Base-by-base conservation (phyloP, 2,329 filamentous ascomycete genomes). In the Elsinoe fawcettii region DNA sequence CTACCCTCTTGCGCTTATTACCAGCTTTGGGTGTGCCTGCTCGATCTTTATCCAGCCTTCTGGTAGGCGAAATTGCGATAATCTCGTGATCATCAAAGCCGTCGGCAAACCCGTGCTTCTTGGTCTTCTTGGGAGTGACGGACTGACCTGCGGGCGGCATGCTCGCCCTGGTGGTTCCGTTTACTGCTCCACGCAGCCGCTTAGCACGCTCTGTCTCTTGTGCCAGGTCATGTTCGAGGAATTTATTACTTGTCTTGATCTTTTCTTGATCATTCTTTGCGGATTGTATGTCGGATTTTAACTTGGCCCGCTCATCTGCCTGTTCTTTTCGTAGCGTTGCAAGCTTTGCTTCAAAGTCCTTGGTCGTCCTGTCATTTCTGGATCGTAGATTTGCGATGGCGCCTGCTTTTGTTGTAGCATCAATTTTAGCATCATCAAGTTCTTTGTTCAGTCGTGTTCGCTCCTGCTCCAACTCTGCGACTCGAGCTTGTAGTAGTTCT, bases 301-400 rank as follows among this genome's bases (percentile, higher is more conserved):
- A 79, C 64, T 80, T 83, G 4, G 80, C 80, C 8, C 83, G 58
- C 61, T 86, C 80, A 53, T 90, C 86, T 1, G 78, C 78, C 63
- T 84, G 82, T 60, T 80, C 71, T 62, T 84, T 84, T 63, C 82
- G 83, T 57, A 88, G 73, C 5, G 79, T 76, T 18, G 77, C 72
- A 22, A 91, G 69, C 63, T 85, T 79, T 22, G 79, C 77, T 51
- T 88, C 82, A 65, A 86, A 81, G 47, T 84, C 79, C 54, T 81
- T 80, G 14, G 77, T 75, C 0, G 77, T 74, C 64, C 82, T 85
- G 51, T 85, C 80, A 39, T 83, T 78, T 59, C 88, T 88, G 59
- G 81, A 80, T 32, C 88, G 82, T n/a, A 91, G 77, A 60, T 91
- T 90, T 53, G 86, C 79, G 25, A 84, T 83, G 67, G 91, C 87